Base-by-base conservation (phyloP, 768 basidiomycete genomes). In the Macrolepiota dolichaula region DNA sequence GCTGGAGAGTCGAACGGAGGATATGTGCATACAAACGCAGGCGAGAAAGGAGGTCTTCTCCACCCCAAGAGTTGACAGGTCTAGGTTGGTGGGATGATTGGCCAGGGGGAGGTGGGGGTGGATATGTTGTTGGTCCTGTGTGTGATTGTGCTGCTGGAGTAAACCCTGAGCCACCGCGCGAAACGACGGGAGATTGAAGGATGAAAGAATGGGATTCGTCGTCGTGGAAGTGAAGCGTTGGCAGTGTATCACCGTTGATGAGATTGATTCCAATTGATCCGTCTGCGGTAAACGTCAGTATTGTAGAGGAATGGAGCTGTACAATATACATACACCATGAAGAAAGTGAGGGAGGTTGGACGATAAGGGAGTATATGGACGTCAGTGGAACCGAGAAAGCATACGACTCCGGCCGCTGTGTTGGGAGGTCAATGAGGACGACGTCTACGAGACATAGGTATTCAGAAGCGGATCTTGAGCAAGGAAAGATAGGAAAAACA, bases 141-240 rank as follows among this genome's bases (percentile, higher is more conserved):
- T 52, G 24, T 32, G 29, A 32, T 32, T 32, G 29, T 32, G 42
- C 11, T 29, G 54, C 25, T 12, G 47, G 38, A 17, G 40, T 22
- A 22, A 42, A 5, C 7, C 7, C 51, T n/a, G 65, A 61, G 54
- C 65, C 70, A 55, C 64, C 71, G 64, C 61, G 62, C 65, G 55
- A 65, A 65, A 66, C 72, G 64, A 32, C 77, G 68, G 68, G 81
- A 67, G 61, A 85, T 64, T 69, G 84, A 76, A 85, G 72, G 2
- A 83, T 83, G 70, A 87, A 85, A 3, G 94, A 95, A 35, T 84
- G 84, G 0, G 94, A 96, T 72, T 98, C 96, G 67, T 98, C 96
- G 70, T 98, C 97, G 72, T 98, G 97, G 73, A 98, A 98, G 73
- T 95, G 86, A 2, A 99, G 82, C 0, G 91, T 93, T 0, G 95